A percentile compares a stretch with the other conserved stretches of the same genome.
Evolutionary conservation across 2,329 filamentous ascomycete species (phyloP).

Genomic region (Clarireedia sp.): DNA sequence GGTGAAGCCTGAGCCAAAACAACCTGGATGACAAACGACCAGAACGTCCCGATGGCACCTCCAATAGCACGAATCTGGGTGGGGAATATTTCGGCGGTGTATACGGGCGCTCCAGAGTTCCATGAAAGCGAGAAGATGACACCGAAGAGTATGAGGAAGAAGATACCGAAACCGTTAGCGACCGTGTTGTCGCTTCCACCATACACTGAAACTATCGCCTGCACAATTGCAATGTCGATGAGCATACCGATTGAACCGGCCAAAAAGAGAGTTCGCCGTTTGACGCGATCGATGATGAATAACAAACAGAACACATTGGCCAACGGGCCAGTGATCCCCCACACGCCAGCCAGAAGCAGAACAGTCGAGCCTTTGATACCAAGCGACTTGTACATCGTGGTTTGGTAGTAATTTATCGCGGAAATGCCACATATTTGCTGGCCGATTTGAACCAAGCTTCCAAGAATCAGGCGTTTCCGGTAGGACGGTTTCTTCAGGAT

Average conservation of each 20-base stretch:
- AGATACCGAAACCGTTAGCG: constrained; percentile 4
- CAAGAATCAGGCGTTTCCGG: neutral
- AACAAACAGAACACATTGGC: constrained; percentile 6
- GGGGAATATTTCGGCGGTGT: constrained; percentile 14
- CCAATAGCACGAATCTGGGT: constrained; percentile 10
- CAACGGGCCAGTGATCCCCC: neutral
- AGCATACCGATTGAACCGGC: neutral
- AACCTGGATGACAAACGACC: neutral
- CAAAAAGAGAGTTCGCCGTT: neutral
- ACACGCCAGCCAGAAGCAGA: neutral
- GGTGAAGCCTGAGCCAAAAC: neutral
- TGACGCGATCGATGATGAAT: constrained; percentile 6
- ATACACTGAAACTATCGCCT: too few species aligned
- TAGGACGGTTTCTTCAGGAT: constrained; percentile 3
- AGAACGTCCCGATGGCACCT: constrained; percentile 9
- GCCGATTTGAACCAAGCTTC: neutral
- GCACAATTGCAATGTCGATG: too few species aligned
- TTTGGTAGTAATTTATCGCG: constrained; percentile 11
- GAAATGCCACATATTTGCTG: constrained; percentile 8
- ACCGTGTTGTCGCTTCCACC: too few species aligned
- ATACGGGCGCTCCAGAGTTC: constrained; percentile 9
- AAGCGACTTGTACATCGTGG: constrained; percentile 10
- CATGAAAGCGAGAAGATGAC: constrained; percentile 6
- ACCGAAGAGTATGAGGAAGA: constrained; percentile 6
- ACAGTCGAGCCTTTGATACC: constrained; percentile 4